Percentiles rank a stretch among this genome's conserved stretches.
Conservation (phyloP, 2,329 filamentous ascomycete species). For the Aureobasidium musti region DNA sequence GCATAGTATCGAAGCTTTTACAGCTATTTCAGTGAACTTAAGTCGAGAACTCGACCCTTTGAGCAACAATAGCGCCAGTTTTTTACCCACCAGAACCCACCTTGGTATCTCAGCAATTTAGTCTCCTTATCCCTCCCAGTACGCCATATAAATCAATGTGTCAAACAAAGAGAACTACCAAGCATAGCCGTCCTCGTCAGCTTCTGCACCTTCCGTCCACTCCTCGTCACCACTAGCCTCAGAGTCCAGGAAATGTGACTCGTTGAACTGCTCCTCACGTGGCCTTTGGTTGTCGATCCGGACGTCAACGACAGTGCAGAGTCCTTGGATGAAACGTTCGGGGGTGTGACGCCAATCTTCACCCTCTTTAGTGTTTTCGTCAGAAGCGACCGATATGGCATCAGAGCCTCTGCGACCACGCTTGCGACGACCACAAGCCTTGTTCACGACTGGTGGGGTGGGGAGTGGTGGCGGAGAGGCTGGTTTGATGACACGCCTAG, state of each 20-base stretch:
- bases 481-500: conserved; percentile 36
- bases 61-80: not conserved
- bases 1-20: not conserved
- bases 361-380: conserved; percentile 42
- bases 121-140: not conserved
- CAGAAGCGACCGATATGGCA: conserved; percentile 34
- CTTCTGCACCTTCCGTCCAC: conserved; percentile 58
- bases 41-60: not conserved
- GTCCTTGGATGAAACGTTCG: conserved; percentile 60
- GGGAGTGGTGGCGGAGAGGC: not conserved
- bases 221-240: conserved; percentile 61
- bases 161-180: conserved; percentile 37
- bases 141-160: not conserved
- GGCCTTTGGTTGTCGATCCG: conserved; percentile 75
- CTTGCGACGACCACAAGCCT: conserved; percentile 33
- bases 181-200: conserved; percentile 45
- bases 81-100: not conserved
- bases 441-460: not conserved
- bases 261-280: conserved; percentile 66
- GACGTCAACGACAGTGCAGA: conserved; percentile 70
- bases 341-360: conserved; percentile 39
- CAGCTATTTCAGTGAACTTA: not conserved
- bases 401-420: conserved; percentile 27
- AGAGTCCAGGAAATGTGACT: conserved; percentile 70
- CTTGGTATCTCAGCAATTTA: conserved; percentile 21